Evolutionary conservation across 805 yeast species (phyloP).

Genomic region (Saccharomycopsis fibuligera): DNA sequence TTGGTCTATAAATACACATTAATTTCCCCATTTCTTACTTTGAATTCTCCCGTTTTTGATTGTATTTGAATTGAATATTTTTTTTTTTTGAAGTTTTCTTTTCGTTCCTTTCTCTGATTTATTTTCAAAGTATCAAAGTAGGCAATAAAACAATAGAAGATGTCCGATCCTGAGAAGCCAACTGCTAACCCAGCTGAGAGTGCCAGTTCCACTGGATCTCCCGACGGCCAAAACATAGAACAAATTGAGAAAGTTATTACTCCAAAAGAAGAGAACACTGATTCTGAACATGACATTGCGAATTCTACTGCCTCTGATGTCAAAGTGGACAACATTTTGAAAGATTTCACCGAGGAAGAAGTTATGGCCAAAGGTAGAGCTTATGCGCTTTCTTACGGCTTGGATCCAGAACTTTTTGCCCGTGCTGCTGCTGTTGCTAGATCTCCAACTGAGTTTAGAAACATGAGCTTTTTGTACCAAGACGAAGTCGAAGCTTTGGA

Average conservation of each 20-base stretch:
- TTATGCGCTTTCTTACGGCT: constrained; percentile 49
- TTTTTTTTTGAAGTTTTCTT: too few relatives aligned
- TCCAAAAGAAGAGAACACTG: neutral
- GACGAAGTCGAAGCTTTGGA: constrained; percentile 48
- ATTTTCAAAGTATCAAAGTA: too few relatives aligned
- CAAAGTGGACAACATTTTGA: constrained; percentile 38
- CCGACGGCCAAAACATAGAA: neutral
- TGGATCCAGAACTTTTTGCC: constrained; percentile 55
- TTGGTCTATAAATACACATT: too few relatives aligned
- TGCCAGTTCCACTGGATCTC: neutral
- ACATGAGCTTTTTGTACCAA: constrained; percentile 49
- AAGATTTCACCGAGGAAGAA: constrained; percentile 54
- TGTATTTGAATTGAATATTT: too few relatives aligned
- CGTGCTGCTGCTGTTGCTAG: constrained; percentile 65
- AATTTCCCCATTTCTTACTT: too few relatives aligned
- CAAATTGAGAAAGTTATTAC: neutral
- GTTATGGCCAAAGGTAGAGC: constrained; percentile 65
- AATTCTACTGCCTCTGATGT: neutral
- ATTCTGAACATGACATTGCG: neutral
- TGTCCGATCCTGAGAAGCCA: neutral
- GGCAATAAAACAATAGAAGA: too few relatives aligned
- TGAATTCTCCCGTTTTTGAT: too few relatives aligned
- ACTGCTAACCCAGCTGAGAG: neutral
- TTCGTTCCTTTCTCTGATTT: too few relatives aligned
- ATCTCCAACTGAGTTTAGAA: constrained; percentile 48